A percentile compares a stretch with the other conserved stretches of the same genome.
Evolutionary conservation across 768 basidiomycete genomes (phyloP).

Genomic region (Fomitopsis serialis): DNA sequence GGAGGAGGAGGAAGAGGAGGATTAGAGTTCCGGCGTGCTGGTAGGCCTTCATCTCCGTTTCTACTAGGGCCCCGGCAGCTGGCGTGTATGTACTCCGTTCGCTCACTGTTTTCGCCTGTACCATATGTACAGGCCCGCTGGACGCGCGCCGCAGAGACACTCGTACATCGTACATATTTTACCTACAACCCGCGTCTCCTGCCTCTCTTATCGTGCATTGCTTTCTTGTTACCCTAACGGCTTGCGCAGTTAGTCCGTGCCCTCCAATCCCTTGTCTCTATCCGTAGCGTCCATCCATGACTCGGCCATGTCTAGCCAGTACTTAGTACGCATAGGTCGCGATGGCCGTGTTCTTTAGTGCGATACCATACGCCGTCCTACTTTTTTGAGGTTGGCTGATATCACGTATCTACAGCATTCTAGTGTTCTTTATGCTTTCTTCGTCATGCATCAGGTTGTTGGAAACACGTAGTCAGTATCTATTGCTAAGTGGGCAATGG

Average conservation of each 20-base stretch:
- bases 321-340: background rate
- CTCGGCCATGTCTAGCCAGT: background rate
- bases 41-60: background rate
- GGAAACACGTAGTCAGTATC: no score
- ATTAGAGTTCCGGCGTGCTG: background rate
- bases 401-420: constrained; percentile 1
- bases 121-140: background rate
- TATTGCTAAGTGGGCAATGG: no score
- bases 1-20: constrained; percentile 53
- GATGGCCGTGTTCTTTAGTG: constrained; percentile 2
- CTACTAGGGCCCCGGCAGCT: background rate
- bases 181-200: background rate
- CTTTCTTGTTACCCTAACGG: background rate
- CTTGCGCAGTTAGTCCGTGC: background rate
- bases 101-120: background rate
- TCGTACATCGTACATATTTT: constrained; percentile 1
- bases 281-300: background rate
- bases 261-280: background rate
- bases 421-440: background rate
- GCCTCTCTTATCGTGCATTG: constrained; percentile 1
- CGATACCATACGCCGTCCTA: background rate
- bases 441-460: background rate
- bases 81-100: background rate
- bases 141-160: background rate
- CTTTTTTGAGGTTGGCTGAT: background rate